phyloP scores from a whole-genome alignment of 2,329 filamentous ascomycete genomes.

The Fusarium coffeatum region DNA sequence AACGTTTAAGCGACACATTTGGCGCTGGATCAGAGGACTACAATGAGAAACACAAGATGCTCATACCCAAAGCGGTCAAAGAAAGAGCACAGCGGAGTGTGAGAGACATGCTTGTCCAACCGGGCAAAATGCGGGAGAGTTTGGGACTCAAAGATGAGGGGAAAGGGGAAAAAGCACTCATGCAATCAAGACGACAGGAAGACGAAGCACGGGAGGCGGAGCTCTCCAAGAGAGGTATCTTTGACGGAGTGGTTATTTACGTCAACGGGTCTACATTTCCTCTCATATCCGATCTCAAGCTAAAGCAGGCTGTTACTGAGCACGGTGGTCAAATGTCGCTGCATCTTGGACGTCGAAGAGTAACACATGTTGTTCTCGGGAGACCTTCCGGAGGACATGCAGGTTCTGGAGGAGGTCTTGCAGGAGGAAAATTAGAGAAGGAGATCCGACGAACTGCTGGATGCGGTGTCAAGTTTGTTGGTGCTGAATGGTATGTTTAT shows the following conservation, averaged over 20 bases:
- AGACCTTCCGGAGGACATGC: conserved; percentile 59
- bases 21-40: conserved; percentile 71
- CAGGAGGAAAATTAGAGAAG: conserved; percentile 81
- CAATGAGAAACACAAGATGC: conserved; percentile 57
- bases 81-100: conserved; percentile 59
- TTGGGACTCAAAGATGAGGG: conserved; percentile 6
- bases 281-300: conserved; percentile 83
- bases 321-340: conserved; percentile 80
- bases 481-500: conserved; percentile 75
- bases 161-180: conserved; percentile 43
- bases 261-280: conserved; percentile 90
- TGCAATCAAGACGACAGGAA: conserved; percentile 54
- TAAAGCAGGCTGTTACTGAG: conserved; percentile 80
- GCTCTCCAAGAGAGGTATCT: conserved; percentile 61
- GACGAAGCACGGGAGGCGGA: conserved; percentile 61
- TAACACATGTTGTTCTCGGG: conserved; percentile 89
- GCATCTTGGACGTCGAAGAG: conserved; percentile 75
- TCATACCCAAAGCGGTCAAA: conserved; percentile 58
- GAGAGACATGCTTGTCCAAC: conserved; percentile 64
- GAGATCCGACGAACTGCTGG: conserved; percentile 78
- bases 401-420: conserved; percentile 79
- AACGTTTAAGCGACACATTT: conserved; percentile 71
- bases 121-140: conserved; percentile 56
- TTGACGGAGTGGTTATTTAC: conserved; percentile 79
- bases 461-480: conserved; percentile 80